Percentiles rank a stretch among this genome's conserved stretches.
Evolutionary conservation across 2,329 filamentous ascomycete species (phyloP).

Genomic region (Penicillium sp.): DNA sequence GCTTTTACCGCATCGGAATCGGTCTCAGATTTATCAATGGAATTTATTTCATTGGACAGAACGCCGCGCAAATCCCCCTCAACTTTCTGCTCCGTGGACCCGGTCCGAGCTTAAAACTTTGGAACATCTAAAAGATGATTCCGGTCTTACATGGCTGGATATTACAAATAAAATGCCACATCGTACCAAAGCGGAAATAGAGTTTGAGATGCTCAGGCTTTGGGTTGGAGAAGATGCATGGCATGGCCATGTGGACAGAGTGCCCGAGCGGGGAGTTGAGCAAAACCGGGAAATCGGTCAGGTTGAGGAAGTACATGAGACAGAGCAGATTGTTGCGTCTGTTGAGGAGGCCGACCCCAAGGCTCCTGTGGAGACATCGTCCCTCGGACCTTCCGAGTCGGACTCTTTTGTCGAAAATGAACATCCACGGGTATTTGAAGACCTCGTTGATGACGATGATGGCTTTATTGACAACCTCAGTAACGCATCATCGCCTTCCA

Average conservation of each 20-base stretch:
- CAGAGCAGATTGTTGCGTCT: background rate
- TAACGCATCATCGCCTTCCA: slow-evolving; percentile 8
- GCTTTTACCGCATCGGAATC: slow-evolving; percentile 27
- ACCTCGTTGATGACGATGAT: slow-evolving; percentile 1
- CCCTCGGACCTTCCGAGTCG: background rate
- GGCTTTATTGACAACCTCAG: slow-evolving; percentile 1
- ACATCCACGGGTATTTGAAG: background rate
- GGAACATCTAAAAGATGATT: slow-evolving; percentile 24
- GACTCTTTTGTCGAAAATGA: background rate
- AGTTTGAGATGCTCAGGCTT: slow-evolving; percentile 34
- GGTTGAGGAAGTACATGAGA: background rate
- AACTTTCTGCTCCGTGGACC: slow-evolving; percentile 31
- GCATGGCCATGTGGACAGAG: slow-evolving; percentile 3
- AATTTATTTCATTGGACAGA: slow-evolving; percentile 31
- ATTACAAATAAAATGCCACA: slow-evolving; percentile 30
- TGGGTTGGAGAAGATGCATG: slow-evolving; percentile 28
- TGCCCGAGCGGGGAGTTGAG: background rate
- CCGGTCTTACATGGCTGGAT: slow-evolving; percentile 32
- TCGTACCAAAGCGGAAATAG: slow-evolving; percentile 31
- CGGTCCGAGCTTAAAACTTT: slow-evolving; percentile 27
- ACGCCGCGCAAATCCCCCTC: slow-evolving; percentile 26
- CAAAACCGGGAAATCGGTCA: background rate
- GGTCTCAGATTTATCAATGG: slow-evolving; percentile 26
- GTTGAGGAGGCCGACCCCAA: background rate
- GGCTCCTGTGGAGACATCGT: background rate